A percentile compares a stretch with the other conserved stretches of the same genome.
These are phyloP conservation scores for Fusarium sp. DNA, from an alignment of 2,329 filamentous ascomycete genomes.

Conservation along the genomic window DNA sequence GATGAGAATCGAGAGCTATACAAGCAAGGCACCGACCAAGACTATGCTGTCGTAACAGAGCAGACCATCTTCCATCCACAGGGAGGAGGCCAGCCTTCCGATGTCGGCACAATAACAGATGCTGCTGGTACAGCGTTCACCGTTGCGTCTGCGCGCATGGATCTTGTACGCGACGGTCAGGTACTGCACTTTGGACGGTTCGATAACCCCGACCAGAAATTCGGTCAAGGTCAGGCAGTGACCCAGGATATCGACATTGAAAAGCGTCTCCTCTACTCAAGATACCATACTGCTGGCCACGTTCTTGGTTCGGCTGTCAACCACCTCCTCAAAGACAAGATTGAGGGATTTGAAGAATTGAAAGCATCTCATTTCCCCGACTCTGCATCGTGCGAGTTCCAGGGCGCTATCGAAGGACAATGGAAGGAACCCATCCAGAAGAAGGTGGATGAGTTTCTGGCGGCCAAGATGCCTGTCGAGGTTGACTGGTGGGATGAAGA, in stretches of 20 bases:
- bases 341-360: conserved; percentile 67
- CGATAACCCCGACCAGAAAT: conserved; percentile 39
- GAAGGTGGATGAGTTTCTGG: conserved; percentile 67
- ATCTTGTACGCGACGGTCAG: conserved; percentile 57
- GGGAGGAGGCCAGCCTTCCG: conserved; percentile 77
- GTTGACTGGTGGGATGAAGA: conserved; percentile 73
- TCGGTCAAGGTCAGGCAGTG: conserved; percentile 56
- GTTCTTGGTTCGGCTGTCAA: conserved; percentile 75
- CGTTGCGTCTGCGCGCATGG: conserved; percentile 66
- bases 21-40: conserved; percentile 61
- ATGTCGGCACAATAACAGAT: conserved; percentile 65
- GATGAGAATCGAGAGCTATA: conserved; percentile 63
- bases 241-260: conserved; percentile 67
- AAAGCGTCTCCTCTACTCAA: conserved; percentile 70
- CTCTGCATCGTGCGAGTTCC: conserved; percentile 72
- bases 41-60: conserved; percentile 67
- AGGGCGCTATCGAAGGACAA: conserved; percentile 70
- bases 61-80: conserved; percentile 80
- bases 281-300: conserved; percentile 78
- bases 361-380: conserved; percentile 79
- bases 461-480: conserved; percentile 64
- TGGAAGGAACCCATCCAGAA: conserved; percentile 70
- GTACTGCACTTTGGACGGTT: conserved; percentile 75
- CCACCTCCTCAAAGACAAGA: conserved; percentile 60
- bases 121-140: conserved; percentile 51